Conservation (phyloP, 495 filamentous ascomycete species). For the Tuber microsphaerosporum region DNA sequence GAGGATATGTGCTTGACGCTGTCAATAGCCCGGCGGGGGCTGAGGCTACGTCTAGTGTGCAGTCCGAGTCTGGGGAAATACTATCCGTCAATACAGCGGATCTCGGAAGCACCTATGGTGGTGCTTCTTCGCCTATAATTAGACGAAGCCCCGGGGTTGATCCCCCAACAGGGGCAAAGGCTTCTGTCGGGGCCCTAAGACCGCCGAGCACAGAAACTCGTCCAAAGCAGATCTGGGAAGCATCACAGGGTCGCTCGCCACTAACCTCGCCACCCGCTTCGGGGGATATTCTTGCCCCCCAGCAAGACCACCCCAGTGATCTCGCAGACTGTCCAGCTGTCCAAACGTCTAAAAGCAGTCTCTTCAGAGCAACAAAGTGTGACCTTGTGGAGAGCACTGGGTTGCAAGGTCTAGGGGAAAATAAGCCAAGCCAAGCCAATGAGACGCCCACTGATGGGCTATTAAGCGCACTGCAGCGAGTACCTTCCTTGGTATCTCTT, state of each 20-base stretch:
- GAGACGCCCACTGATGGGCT: background rate
- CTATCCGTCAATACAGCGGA: background rate
- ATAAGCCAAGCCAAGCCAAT: background rate
- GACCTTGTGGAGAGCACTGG: background rate
- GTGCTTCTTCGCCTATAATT: background rate
- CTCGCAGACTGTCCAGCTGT: background rate
- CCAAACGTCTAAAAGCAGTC: background rate
- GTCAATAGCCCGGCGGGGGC: slow-evolving; percentile 12
- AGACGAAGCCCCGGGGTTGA: background rate
- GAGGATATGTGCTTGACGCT: slow-evolving; percentile 25
- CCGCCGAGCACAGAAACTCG: background rate
- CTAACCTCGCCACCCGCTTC: background rate
- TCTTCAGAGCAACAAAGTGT: background rate
- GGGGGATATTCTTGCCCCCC: background rate
- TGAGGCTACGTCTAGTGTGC: background rate
- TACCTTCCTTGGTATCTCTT: background rate
- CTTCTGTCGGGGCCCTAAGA: background rate
- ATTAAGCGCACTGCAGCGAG: background rate
- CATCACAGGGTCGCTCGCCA: background rate
- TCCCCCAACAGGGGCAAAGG: background rate
- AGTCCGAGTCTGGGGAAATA: background rate
- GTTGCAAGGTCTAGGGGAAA: background rate
- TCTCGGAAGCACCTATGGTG: background rate
- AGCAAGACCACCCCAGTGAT: background rate
- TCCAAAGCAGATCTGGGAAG: background rate